A percentile compares a stretch with the other conserved stretches of the same genome.
Evolutionary conservation across 148 eudicot genomes (phyloP).

Genomic region (Chenopodium album): DNA sequence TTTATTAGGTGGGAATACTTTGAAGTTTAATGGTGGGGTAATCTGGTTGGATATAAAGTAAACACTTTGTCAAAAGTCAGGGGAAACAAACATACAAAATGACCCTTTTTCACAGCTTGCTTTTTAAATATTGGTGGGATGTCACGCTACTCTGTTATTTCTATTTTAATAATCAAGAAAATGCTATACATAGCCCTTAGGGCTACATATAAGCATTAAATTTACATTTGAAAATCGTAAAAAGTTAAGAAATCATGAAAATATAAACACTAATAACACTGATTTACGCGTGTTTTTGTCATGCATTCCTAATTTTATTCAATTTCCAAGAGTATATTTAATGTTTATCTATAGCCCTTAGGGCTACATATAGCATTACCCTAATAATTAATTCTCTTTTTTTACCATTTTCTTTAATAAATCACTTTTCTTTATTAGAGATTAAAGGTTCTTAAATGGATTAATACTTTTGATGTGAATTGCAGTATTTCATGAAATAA

Average conservation of each 20-base stretch:
- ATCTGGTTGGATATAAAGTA: background rate
- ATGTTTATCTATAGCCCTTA: no score
- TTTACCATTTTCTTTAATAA: background rate
- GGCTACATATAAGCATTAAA: no score
- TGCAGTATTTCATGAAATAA: background rate
- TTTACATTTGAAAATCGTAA: no score
- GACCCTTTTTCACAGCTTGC: background rate
- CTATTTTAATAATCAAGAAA: no score
- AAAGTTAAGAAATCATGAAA: no score
- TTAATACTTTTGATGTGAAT: background rate
- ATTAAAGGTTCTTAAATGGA: background rate
- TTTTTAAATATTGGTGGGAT: background rate
- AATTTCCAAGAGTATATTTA: no score
- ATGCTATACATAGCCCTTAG: no score
- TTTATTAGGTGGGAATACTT: no score
- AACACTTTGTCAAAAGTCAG: background rate
- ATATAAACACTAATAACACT: no score
- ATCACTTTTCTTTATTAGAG: background rate
- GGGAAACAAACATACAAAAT: background rate
- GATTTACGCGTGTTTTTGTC: no score
- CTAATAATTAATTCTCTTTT: background rate
- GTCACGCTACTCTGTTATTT: background rate
- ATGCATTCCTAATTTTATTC: no score
- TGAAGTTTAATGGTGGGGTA: background rate
- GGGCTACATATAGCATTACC: no score